Evolutionary conservation across 805 yeast species (phyloP), one percentile per base, ranked within the genome.

Genomic region (Myxozyma udenii): DNA sequence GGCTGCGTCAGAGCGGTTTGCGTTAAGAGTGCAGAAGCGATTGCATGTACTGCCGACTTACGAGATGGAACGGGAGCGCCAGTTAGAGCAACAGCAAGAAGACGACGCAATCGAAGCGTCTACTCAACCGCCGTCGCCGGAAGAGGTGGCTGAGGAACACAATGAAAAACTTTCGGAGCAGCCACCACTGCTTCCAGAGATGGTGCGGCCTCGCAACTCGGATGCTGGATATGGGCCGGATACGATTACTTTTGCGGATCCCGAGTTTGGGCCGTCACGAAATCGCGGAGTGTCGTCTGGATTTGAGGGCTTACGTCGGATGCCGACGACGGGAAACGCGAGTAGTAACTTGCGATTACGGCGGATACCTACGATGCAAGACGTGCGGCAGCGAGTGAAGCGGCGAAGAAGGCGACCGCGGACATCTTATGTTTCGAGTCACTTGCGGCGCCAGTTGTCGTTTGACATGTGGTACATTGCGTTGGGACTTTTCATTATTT

Each of bases 391-490:
- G 12, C 42, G 46, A 18, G n/a, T 21, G 19, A 49, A 49, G 23
- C 4, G 61, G 12, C 19, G 24, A 18, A 38, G 63, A 3, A 74
- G 76, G 16, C 73, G 71, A 41, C 71, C 75, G 2, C 76, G 82
- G 1, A 68, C 69, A 4, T 79, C 86, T 2, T 90, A 84, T 64
- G 79, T 90, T 51, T 90, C 91, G 0, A 79, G 87, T 7, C 98
- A 93, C 74, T 77, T 93, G 69, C 78, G 97, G 61, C 84, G 85
- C 58, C 98, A 93, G 72, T 76, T 93, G 45, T 87, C 96, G 0
- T 89, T 87, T 68, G 98, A 93, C 71, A 72, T 93, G 63, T 93
- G 98, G 98, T 93, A 85, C 68, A 75, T 93, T 22, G 85, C 87
- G 62, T 67, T 93, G 56, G 97, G 95, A 0, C 68, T 91, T 24